Evolutionary conservation across 2,329 filamentous ascomycete genomes (phyloP).

Genomic region (Knufia petricola): DNA sequence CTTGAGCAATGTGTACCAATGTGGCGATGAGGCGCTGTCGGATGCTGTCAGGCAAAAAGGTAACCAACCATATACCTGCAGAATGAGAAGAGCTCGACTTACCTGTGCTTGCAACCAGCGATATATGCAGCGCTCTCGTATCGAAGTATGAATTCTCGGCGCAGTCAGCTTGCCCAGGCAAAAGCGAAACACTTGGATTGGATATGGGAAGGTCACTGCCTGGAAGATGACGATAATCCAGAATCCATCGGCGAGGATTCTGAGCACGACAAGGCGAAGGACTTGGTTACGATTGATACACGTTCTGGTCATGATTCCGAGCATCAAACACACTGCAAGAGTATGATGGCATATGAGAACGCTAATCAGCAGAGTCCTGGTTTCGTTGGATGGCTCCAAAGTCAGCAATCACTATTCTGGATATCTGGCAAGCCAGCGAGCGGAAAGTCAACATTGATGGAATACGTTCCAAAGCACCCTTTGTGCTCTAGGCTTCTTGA

Average conservation of each 20-base stretch:
- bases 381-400: not conserved
- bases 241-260: not conserved
- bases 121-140: not conserved
- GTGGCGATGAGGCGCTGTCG: not conserved
- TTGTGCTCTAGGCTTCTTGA: not conserved
- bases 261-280: not conserved
- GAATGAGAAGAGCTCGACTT: not conserved
- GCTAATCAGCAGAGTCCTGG: no score
- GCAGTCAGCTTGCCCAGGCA: not conserved
- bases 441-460: constrained; percentile 34
- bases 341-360: no score
- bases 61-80: not conserved
- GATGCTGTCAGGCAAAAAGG: not conserved
- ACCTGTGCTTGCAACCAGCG: not conserved
- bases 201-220: not conserved
- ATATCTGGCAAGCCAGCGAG: constrained; percentile 35
- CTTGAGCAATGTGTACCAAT: not conserved
- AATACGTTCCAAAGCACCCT: constrained; percentile 14
- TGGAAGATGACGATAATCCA: not conserved
- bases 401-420: constrained; percentile 41
- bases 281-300: no score
- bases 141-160: not conserved
- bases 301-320: no score
- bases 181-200: not conserved
- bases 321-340: no score